A percentile compares a stretch with the other conserved stretches of the same genome.
Evolutionary conservation across 2,329 filamentous ascomycete genomes (phyloP).

Genomic region (Hysterium pulicare): DNA sequence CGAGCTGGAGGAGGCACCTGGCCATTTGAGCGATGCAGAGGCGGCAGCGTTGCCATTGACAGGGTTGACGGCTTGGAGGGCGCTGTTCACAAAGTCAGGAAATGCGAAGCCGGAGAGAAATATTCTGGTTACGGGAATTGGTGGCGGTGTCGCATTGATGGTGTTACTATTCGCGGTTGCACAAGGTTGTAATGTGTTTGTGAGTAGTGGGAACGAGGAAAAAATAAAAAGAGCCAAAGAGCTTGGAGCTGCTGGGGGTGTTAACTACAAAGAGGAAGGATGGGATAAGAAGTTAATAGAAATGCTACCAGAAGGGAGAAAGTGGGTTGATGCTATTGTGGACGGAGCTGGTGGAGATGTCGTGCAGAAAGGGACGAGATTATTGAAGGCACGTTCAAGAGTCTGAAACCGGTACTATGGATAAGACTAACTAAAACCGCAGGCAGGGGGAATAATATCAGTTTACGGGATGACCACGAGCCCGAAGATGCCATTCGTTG

Average conservation of each 20-base stretch:
- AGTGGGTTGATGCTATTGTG: conserved; percentile 76
- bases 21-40: conserved; percentile 68
- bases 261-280: conserved; percentile 70
- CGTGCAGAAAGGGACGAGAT: conserved; percentile 61
- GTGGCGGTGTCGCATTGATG: conserved; percentile 84
- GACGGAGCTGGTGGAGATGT: conserved; percentile 90
- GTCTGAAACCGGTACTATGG: too few relatives aligned
- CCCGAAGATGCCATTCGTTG: conserved; percentile 82
- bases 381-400: conserved; percentile 58
- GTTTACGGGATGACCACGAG: conserved; percentile 87
- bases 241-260: conserved; percentile 77
- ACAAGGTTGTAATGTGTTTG: conserved; percentile 72
- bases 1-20: conserved; percentile 74
- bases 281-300: conserved; percentile 75
- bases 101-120: conserved; percentile 65
- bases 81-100: conserved; percentile 72
- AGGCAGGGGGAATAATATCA: conserved; percentile 75
- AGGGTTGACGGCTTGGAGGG: conserved; percentile 84
- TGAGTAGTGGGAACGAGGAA: conserved; percentile 69
- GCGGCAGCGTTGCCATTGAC: conserved; percentile 82
- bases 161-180: conserved; percentile 74
- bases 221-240: conserved; percentile 71
- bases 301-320: conserved; percentile 62
- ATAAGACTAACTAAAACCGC: too few relatives aligned
- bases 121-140: conserved; percentile 84